A percentile compares a stretch with the other conserved stretches of the same genome.
Conservation (phyloP, 2,329 filamentous ascomycete genomes). For the Fusarium pseudonygamai region DNA sequence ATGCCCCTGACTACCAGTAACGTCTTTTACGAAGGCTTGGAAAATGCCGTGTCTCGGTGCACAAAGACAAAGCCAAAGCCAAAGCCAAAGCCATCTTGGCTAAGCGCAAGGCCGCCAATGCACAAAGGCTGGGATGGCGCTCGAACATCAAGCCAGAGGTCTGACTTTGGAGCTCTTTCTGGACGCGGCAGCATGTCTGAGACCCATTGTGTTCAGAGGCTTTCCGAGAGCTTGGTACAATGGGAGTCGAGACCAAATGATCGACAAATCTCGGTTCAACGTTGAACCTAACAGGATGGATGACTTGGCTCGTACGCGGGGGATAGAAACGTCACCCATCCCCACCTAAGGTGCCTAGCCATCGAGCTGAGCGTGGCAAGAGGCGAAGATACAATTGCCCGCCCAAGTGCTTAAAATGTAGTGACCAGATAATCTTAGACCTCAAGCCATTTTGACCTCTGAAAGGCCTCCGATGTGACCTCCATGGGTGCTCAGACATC, state of each 20-base stretch:
- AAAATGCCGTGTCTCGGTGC: background rate
- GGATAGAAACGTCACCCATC: background rate
- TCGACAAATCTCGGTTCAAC: background rate
- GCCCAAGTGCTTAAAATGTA: background rate
- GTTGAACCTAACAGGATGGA: background rate
- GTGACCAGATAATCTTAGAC: background rate
- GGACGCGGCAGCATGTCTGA: background rate
- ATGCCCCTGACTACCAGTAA: constrained; percentile 15
- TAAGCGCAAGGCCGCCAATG: background rate
- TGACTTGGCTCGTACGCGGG: background rate
- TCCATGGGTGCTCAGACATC: background rate
- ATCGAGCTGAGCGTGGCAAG: background rate
- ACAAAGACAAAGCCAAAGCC: background rate
- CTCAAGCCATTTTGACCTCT: background rate
- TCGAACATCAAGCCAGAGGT: background rate
- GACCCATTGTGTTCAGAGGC: background rate
- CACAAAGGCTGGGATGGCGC: background rate
- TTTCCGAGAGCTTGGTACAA: constrained; percentile 1
- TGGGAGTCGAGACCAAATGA: background rate
- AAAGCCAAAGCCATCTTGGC: background rate
- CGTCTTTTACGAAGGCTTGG: background rate
- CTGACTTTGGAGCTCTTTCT: background rate
- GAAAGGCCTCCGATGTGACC: background rate
- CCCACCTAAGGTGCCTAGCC: too few species aligned
- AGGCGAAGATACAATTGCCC: background rate